phyloP scores from a whole-genome alignment of 495 filamentous ascomycete species.

The Lichenothelia convexa region DNA sequence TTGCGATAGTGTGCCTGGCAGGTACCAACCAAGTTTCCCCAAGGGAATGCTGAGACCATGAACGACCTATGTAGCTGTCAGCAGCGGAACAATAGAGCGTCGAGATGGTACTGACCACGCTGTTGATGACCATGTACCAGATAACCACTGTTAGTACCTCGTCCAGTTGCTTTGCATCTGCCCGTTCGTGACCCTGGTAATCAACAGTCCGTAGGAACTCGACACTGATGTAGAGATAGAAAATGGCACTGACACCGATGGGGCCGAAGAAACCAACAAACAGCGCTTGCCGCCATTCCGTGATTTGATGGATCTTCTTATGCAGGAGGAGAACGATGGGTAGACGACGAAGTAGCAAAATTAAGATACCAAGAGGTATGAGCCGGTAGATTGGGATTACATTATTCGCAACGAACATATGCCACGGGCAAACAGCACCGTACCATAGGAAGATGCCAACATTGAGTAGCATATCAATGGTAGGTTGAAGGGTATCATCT shows the following conservation, averaged over 20 bases:
- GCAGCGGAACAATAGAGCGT: constrained; percentile 1
- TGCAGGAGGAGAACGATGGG: constrained; percentile 59
- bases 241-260: constrained; percentile 83
- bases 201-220: constrained; percentile 41
- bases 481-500: constrained; percentile 80
- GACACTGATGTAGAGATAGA: constrained; percentile 65
- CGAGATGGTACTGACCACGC: constrained; percentile 44
- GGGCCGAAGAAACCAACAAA: constrained; percentile 91
- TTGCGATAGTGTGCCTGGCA: constrained; percentile 58
- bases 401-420: constrained; percentile 42
- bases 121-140: constrained; percentile 76
- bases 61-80: constrained; percentile 41
- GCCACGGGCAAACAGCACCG: constrained; percentile 76
- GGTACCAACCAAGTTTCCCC: constrained; percentile 62
- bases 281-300: constrained; percentile 49
- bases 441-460: constrained; percentile 82
- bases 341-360: constrained; percentile 61
- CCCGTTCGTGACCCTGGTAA: constrained; percentile 39
- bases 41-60: constrained; percentile 75
- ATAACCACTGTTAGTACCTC: constrained; percentile 54
- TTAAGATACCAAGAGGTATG: constrained; percentile 59
- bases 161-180: constrained; percentile 43
- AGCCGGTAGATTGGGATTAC: constrained; percentile 64
- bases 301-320: constrained; percentile 63
- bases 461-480: constrained; percentile 77